Evolutionary conservation across 2,329 filamentous ascomycete species (phyloP).

Genomic region (Dothideomycetidae sp.): DNA sequence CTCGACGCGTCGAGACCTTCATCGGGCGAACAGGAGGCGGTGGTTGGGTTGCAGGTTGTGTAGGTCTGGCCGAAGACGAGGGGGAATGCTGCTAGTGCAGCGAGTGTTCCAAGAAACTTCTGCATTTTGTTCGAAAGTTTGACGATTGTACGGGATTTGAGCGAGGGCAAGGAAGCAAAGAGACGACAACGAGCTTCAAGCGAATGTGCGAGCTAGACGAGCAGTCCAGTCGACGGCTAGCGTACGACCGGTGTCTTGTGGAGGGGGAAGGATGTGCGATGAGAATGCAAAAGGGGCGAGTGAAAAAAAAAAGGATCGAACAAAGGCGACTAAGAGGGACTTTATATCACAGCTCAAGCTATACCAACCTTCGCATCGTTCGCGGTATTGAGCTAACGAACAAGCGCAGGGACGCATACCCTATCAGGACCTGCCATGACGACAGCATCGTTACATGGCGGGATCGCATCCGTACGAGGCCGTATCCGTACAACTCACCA

Average conservation of each 20-base stretch:
- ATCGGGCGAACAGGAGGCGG: slow-evolving; percentile 55
- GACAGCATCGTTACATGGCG: too few relatives aligned
- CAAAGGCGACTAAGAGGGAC: too few relatives aligned
- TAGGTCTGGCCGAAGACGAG: slow-evolving; percentile 55
- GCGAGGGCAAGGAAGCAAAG: background rate
- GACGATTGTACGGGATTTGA: background rate
- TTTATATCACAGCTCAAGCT: too few relatives aligned
- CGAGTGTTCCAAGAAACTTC: slow-evolving; percentile 20
- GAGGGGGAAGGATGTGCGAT: slow-evolving; percentile 4
- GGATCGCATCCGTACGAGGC: too few relatives aligned
- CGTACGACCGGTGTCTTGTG: slow-evolving; percentile 3
- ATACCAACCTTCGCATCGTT: too few relatives aligned
- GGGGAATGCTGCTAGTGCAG: slow-evolving; percentile 28
- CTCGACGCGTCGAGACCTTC: slow-evolving; percentile 50
- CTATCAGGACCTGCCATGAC: too few relatives aligned
- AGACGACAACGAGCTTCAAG: background rate
- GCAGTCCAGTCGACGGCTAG: slow-evolving; percentile 7
- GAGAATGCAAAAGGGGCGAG: background rate
- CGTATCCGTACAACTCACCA: too few relatives aligned
- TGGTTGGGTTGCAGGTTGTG: slow-evolving; percentile 64
- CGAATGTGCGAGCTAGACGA: background rate
- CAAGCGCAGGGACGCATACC: too few relatives aligned
- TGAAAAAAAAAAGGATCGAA: too few relatives aligned
- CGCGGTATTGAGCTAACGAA: too few relatives aligned
- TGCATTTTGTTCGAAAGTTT: slow-evolving; percentile 19